These are phyloP conservation scores for Penicillium roqueforti DNA, from an alignment of 495 filamentous ascomycete species.

Conservation along the genomic window DNA sequence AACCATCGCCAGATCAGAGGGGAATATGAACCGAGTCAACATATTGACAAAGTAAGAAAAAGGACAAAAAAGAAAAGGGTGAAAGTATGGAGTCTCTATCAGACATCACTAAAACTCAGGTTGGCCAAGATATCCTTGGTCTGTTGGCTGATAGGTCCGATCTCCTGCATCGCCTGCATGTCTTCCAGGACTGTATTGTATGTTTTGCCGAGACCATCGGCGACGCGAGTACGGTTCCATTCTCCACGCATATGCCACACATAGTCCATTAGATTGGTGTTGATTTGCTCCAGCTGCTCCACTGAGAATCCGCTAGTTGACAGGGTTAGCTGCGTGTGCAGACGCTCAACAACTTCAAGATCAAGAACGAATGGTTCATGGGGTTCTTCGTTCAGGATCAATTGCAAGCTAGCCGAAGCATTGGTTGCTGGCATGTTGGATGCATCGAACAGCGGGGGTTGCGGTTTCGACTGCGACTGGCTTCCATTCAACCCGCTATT, in stretches of 20 bases:
- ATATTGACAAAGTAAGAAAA: slow-evolving; percentile 13
- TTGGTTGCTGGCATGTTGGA: slow-evolving; percentile 26
- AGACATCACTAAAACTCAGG: slow-evolving; percentile 19
- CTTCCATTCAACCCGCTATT: slow-evolving; percentile 32
- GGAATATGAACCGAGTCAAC: slow-evolving; percentile 9
- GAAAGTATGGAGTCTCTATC: neutral
- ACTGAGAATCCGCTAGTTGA: slow-evolving; percentile 76
- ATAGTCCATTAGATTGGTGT: slow-evolving; percentile 82
- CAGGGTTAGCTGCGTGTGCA: slow-evolving; percentile 56
- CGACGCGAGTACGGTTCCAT: slow-evolving; percentile 74
- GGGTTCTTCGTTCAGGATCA: slow-evolving; percentile 43
- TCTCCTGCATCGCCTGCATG: slow-evolving; percentile 65
- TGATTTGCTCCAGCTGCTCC: slow-evolving; percentile 92
- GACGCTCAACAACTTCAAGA: slow-evolving; percentile 45
- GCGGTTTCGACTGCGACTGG: slow-evolving; percentile 39
- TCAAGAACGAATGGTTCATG: slow-evolving; percentile 52
- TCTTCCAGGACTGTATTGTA: slow-evolving; percentile 82
- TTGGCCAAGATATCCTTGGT: slow-evolving; percentile 34
- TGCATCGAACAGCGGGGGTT: slow-evolving; percentile 47
- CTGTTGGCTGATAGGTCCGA: slow-evolving; percentile 41
- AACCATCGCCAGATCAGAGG: slow-evolving; percentile 13
- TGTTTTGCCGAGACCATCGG: slow-evolving; percentile 52
- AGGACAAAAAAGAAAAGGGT: slow-evolving; percentile 8
- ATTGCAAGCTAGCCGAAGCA: slow-evolving; percentile 35
- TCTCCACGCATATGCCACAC: slow-evolving; percentile 75